These are phyloP conservation scores for Penicillium sp. DNA, from an alignment of 2,329 filamentous ascomycete genomes.

Conservation along the genomic window DNA sequence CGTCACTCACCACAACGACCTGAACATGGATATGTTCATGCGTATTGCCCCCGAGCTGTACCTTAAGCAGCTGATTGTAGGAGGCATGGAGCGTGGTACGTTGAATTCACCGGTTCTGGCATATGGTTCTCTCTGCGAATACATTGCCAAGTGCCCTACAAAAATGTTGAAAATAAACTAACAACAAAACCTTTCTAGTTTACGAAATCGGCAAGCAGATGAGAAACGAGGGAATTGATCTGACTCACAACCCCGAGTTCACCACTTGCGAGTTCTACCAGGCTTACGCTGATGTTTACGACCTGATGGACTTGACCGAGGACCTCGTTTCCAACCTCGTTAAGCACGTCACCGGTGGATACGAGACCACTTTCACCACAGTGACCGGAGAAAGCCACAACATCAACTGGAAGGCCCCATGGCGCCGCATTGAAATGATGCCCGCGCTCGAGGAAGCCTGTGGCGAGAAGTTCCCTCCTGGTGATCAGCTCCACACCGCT, in stretches of 20 bases:
- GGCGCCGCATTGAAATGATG: slow-evolving; percentile 95
- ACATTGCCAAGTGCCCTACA: neutral
- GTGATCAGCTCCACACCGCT: slow-evolving; percentile 83
- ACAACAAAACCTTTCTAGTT: neutral
- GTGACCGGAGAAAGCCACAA: slow-evolving; percentile 83
- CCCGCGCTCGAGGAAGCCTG: slow-evolving; percentile 84
- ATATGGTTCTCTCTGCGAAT: neutral
- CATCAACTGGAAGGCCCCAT: slow-evolving; percentile 95
- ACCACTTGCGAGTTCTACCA: slow-evolving; percentile 86
- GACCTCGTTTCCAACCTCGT: slow-evolving; percentile 89
- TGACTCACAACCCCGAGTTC: slow-evolving; percentile 98
- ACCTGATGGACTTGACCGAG: slow-evolving; percentile 88
- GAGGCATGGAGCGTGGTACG: slow-evolving; percentile 72
- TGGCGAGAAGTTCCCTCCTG: slow-evolving; percentile 90
- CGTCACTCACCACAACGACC: slow-evolving; percentile 92
- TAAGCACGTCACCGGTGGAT: slow-evolving; percentile 82
- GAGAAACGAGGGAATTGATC: slow-evolving; percentile 86
- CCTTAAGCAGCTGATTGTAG: slow-evolving; percentile 94
- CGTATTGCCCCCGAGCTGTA: slow-evolving; percentile 93
- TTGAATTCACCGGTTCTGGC: neutral
- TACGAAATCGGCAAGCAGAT: slow-evolving; percentile 93
- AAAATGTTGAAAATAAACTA: too few species aligned
- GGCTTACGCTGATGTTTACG: slow-evolving; percentile 89
- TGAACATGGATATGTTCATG: slow-evolving; percentile 93
- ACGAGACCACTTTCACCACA: slow-evolving; percentile 82